Evolutionary conservation across 2,329 filamentous ascomycete genomes (phyloP).

Genomic region (Dendrostoma leiphaemia): DNA sequence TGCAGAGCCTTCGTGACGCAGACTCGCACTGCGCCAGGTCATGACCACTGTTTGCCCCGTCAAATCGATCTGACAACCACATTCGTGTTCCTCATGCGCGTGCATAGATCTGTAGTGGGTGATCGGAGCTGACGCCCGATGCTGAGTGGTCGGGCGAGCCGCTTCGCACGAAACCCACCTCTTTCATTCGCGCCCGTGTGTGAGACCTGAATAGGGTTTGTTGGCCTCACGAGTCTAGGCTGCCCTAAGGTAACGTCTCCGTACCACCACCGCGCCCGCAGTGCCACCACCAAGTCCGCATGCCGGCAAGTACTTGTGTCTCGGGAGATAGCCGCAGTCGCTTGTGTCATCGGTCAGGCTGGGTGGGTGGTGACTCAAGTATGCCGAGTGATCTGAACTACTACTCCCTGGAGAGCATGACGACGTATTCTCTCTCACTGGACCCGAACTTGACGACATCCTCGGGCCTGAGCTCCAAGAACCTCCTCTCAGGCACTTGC

Average conservation of each 20-base stretch:
- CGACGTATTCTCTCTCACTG: slow-evolving; percentile 90
- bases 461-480: slow-evolving; percentile 82
- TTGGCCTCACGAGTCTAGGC: slow-evolving; percentile 1
- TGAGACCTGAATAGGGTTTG: neutral
- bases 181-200: slow-evolving; percentile 7
- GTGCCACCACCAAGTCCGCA: neutral
- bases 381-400: neutral
- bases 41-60: slow-evolving; percentile 4
- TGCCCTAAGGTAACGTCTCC: no score
- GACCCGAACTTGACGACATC: slow-evolving; percentile 87
- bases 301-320: neutral
- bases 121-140: neutral
- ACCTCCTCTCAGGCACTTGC: slow-evolving; percentile 70
- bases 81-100: neutral
- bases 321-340: slow-evolving; percentile 6
- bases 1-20: neutral
- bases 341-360: neutral
- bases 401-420: slow-evolving; percentile 68
- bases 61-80: neutral
- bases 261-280: no score
- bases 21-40: neutral
- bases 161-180: neutral
- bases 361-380: neutral
- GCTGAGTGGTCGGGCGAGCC: neutral
- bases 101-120: neutral